phyloP scores from a whole-genome alignment of 768 basidiomycete species.

The Mycena metata region DNA sequence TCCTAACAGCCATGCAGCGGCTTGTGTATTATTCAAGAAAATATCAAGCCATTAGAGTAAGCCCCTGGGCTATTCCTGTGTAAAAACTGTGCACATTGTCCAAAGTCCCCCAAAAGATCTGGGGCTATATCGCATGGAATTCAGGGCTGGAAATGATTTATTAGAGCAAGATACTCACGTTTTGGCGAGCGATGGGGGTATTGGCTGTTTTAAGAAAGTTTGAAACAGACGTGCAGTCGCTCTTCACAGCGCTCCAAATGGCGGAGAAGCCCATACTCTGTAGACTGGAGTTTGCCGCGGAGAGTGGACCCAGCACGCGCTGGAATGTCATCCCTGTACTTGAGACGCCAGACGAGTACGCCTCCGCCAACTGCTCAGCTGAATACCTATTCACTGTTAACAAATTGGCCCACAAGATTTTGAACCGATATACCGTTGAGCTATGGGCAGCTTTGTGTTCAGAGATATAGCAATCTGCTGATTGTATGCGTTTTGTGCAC shows the following conservation, averaged over 20 bases:
- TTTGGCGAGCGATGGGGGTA: neutral
- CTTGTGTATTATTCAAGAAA: too few species aligned
- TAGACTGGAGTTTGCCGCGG: neutral
- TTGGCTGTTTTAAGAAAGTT: constrained; percentile 1
- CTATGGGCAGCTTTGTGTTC: neutral
- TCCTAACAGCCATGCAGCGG: too few species aligned
- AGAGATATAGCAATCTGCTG: neutral
- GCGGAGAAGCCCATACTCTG: constrained; percentile 6
- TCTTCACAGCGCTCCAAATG: constrained; percentile 8
- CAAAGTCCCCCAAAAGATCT: constrained; percentile 6
- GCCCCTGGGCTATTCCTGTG: too few species aligned
- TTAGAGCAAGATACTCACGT: constrained; percentile 5
- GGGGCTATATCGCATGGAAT: constrained; percentile 1
- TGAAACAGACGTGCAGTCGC: constrained; percentile 4
- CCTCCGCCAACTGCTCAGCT: neutral
- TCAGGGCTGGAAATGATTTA: too few species aligned
- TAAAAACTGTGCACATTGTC: constrained; percentile 12
- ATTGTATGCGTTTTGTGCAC: neutral
- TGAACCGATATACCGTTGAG: neutral
- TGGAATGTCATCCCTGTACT: too few species aligned
- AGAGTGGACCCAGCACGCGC: neutral
- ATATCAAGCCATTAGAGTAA: too few species aligned
- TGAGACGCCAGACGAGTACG: too few species aligned
- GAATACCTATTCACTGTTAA: neutral
- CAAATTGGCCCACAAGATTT: neutral